Percentiles rank a stretch among this genome's conserved stretches.
These are phyloP conservation scores for Osmanthus fragrans DNA, from an alignment of 257 asterid species.

Conservation along the genomic window DNA sequence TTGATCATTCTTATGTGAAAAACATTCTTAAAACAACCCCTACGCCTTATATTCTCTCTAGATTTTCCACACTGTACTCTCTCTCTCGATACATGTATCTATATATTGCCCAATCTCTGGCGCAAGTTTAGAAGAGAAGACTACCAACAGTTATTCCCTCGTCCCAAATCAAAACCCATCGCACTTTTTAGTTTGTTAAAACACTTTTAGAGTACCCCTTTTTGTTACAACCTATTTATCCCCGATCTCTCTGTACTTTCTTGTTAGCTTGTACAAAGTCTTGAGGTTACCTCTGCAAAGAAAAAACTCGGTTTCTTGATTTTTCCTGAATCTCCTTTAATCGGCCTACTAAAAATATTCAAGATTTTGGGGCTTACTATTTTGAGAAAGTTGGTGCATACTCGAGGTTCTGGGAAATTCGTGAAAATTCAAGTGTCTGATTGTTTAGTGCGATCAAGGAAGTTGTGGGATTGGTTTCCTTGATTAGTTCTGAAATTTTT, in stretches of 20 bases:
- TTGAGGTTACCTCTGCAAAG: neutral
- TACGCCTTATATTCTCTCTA: too few species aligned
- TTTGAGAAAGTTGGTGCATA: neutral
- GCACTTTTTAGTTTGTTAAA: neutral
- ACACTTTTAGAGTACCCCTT: neutral
- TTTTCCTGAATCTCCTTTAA: neutral
- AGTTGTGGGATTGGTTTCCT: neutral
- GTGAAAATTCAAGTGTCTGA: neutral
- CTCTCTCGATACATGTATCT: neutral
- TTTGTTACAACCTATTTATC: neutral
- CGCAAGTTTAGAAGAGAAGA: conserved; percentile 21
- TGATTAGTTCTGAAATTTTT: neutral
- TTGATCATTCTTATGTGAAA: neutral
- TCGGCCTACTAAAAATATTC: neutral
- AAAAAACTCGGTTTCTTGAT: neutral
- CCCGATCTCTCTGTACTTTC: neutral
- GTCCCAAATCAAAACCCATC: neutral
- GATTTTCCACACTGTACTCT: neutral
- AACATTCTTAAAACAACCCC: neutral
- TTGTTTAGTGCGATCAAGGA: neutral
- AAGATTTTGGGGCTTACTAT: too few species aligned
- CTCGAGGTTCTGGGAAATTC: neutral
- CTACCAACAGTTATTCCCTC: neutral
- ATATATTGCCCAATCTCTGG: conserved; percentile 5
- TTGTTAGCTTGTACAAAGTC: neutral